A percentile compares a stretch with the other conserved stretches of the same genome.
Evolutionary conservation across 2,329 filamentous ascomycete genomes (phyloP).

Genomic region (Pezicula neosporulosa): DNA sequence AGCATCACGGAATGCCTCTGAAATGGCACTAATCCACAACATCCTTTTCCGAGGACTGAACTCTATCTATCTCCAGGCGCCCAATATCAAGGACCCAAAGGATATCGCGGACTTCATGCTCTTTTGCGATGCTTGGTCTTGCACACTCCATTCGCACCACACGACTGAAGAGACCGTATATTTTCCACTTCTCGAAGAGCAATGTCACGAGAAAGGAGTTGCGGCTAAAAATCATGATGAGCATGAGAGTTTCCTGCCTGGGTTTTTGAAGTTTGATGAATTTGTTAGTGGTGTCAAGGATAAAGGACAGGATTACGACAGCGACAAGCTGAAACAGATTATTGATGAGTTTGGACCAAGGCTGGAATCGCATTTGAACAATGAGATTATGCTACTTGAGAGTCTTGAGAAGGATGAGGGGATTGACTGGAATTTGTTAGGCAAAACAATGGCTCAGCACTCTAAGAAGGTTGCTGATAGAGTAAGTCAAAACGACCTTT

Average conservation of each 20-base stretch:
- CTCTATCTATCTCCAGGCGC: constrained; percentile 32
- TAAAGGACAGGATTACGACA: constrained; percentile 30
- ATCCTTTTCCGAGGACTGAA: constrained; percentile 35
- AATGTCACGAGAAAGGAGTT: constrained; percentile 29
- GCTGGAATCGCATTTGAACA: constrained; percentile 32
- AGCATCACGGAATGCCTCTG: constrained; percentile 24
- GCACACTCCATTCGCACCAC: constrained; percentile 35
- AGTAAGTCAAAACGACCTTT: constrained; percentile 2
- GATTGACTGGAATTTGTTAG: constrained; percentile 31
- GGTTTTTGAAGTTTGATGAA: constrained; percentile 34
- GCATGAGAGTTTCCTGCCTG: neutral
- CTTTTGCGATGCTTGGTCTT: constrained; percentile 12
- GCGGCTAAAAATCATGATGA: constrained; percentile 26
- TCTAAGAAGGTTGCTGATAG: constrained; percentile 8
- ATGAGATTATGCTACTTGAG: constrained; percentile 37
- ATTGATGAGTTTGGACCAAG: constrained; percentile 33
- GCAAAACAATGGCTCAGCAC: constrained; percentile 8
- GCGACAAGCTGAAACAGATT: constrained; percentile 24
- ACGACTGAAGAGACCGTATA: constrained; percentile 32
- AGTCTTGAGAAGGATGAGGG: constrained; percentile 30
- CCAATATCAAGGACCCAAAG: constrained; percentile 31
- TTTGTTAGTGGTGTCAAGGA: constrained; percentile 29
- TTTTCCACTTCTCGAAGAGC: constrained; percentile 35
- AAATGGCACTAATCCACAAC: constrained; percentile 33
- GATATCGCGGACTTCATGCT: constrained; percentile 30